These are phyloP conservation scores for Hortaea werneckii DNA, from an alignment of 2,329 filamentous ascomycete species.

Conservation along the genomic window DNA sequence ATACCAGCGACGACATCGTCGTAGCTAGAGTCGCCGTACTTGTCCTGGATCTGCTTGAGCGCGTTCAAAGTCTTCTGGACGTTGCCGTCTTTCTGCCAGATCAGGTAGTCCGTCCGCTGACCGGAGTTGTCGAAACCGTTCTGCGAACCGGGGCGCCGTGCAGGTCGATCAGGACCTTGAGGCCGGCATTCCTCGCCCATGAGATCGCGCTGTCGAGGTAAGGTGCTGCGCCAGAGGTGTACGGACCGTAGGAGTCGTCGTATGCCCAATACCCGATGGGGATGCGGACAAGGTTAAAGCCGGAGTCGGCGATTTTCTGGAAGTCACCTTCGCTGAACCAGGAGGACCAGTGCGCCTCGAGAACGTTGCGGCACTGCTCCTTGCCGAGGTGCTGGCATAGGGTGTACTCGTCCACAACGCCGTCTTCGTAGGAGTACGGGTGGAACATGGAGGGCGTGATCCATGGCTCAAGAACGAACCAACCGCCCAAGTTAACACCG, in stretches of 20 bases:
- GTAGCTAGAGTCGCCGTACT: slow-evolving; percentile 45
- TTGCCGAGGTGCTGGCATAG: slow-evolving; percentile 40
- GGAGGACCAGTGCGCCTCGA: slow-evolving; percentile 42
- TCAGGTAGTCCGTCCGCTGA: slow-evolving; percentile 31
- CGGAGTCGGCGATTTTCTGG: slow-evolving; percentile 44
- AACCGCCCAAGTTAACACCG: slow-evolving; percentile 43
- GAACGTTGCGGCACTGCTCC: slow-evolving; percentile 32
- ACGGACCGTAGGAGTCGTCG: slow-evolving; percentile 40
- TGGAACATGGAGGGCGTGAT: slow-evolving; percentile 50
- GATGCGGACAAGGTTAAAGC: slow-evolving; percentile 50
- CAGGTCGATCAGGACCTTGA: slow-evolving; percentile 50
- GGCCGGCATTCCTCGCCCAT: slow-evolving; percentile 42
- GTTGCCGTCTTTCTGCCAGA: slow-evolving; percentile 38
- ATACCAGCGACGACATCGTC: slow-evolving; percentile 51
- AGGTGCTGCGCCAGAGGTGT: slow-evolving; percentile 40
- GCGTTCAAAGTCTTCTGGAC: slow-evolving; percentile 44
- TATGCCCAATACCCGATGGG: slow-evolving; percentile 53
- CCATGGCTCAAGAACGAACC: slow-evolving; percentile 39
- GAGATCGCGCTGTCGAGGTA: slow-evolving; percentile 48
- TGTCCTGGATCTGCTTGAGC: slow-evolving; percentile 46
- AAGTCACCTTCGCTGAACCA: slow-evolving; percentile 45
- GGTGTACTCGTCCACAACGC: slow-evolving; percentile 42
- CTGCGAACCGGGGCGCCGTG: slow-evolving; percentile 46
- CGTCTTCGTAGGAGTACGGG: slow-evolving; percentile 10
- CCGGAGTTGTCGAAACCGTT: slow-evolving; percentile 57